A percentile compares a stretch with the other conserved stretches of the same genome.
These are phyloP conservation scores for Blastobotrys niveus DNA, from an alignment of 1,139 yeast genomes.

Conservation along the genomic window DNA sequence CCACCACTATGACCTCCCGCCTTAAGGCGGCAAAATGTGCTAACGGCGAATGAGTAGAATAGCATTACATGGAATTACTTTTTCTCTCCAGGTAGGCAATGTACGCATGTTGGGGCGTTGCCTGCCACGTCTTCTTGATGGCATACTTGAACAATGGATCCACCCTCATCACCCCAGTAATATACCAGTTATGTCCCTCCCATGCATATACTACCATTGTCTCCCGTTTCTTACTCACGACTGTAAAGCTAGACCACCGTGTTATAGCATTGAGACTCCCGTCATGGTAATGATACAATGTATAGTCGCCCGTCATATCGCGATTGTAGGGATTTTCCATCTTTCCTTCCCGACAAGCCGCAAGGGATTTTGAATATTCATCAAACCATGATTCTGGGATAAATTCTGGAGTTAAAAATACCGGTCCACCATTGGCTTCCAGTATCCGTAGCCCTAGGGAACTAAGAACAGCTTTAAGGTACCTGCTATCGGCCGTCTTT, in stretches of 20 bases:
- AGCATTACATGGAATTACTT: too few relatives aligned
- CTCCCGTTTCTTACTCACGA: too few relatives aligned
- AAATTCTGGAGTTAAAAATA: constrained; percentile 1
- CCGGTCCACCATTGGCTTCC: constrained; percentile 8
- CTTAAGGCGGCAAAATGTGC: too few relatives aligned
- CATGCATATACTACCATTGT: not conserved
- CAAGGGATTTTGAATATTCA: constrained; percentile 3
- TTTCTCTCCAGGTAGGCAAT: not conserved
- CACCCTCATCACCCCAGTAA: not conserved
- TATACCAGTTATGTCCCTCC: not conserved
- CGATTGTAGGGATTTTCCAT: not conserved
- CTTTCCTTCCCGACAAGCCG: too few relatives aligned
- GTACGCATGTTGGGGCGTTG: not conserved
- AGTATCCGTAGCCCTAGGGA: constrained; percentile 5
- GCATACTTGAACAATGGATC: not conserved
- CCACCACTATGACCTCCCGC: too few relatives aligned
- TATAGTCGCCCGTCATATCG: constrained; percentile 1
- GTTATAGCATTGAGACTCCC: too few relatives aligned
- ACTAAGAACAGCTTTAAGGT: not conserved
- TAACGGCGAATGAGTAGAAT: too few relatives aligned
- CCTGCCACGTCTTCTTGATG: not conserved
- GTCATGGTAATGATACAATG: not conserved
- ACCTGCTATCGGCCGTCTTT: too few relatives aligned
- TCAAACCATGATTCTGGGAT: constrained; percentile 12
- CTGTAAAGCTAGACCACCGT: too few relatives aligned